Percentiles rank a stretch among this genome's conserved stretches.
Evolutionary conservation across 768 basidiomycete genomes (phyloP).

Genomic region (Fibroporia radiculosa): DNA sequence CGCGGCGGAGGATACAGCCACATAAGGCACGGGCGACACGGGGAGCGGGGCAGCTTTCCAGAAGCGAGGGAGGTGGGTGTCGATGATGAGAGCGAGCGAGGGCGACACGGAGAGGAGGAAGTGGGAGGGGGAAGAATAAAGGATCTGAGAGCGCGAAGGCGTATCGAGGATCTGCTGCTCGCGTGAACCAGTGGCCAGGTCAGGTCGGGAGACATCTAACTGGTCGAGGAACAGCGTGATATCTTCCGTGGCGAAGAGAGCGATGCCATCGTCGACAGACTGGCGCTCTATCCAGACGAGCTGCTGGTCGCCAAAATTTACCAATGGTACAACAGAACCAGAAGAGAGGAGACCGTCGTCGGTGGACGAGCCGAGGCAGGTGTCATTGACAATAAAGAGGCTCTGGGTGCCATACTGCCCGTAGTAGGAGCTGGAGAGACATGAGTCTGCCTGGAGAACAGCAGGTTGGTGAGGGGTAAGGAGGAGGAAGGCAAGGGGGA

Average conservation of each 20-base stretch:
- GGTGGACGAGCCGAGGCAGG: slow-evolving; percentile 28
- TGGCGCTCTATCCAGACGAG: slow-evolving; percentile 59
- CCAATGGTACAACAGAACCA: slow-evolving; percentile 20
- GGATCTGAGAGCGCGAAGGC: slow-evolving; percentile 16
- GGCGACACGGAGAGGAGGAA: slow-evolving; percentile 37
- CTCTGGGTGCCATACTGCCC: slow-evolving; percentile 50
- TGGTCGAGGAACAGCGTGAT: slow-evolving; percentile 7
- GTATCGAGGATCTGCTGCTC: slow-evolving; percentile 10
- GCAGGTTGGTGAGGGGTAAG: slow-evolving; percentile 37
- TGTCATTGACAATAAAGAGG: slow-evolving; percentile 36
- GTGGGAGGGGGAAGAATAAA: slow-evolving; percentile 35
- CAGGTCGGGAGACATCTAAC: not conserved
- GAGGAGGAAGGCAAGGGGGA: slow-evolving; percentile 23
- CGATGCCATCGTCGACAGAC: slow-evolving; percentile 39
- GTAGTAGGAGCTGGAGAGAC: slow-evolving; percentile 44
- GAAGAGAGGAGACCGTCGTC: slow-evolving; percentile 19
- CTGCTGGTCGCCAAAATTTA: slow-evolving; percentile 18
- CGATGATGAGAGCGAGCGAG: slow-evolving; percentile 30
- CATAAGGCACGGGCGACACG: slow-evolving; percentile 33
- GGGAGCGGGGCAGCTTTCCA: slow-evolving; percentile 68
- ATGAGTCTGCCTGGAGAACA: slow-evolving; percentile 30
- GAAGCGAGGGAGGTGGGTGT: slow-evolving; percentile 50
- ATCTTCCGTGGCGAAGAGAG: slow-evolving; percentile 19
- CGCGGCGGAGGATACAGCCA: slow-evolving; percentile 51
- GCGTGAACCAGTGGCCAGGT: not conserved